Base-by-base conservation (phyloP, 2,329 filamentous ascomycete genomes). In the Fusarium incarnatum region DNA sequence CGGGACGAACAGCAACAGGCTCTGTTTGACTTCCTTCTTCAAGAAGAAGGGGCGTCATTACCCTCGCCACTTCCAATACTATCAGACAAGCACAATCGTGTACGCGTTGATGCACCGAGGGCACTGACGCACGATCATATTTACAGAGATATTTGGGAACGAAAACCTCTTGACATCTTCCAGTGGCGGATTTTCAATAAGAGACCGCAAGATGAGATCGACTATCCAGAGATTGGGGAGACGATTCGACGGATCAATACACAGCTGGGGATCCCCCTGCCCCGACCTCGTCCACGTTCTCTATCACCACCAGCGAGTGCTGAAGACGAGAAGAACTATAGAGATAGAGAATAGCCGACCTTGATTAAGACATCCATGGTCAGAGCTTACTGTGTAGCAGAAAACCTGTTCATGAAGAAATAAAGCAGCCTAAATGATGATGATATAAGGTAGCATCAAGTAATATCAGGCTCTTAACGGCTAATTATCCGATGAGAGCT, bases 121-220 rank as follows among this genome's bases (percentile, higher is more conserved):
- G 60, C 68, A 9, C 55, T 71, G 3, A 58, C 52, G 6, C 47
- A 60, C 2, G n/a, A 45, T 27, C 44, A 45, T 10, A 68, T 71
- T 3, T 71, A 71, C 22, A 30, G 60, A 44, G 64, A 68, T 0
- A 66, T 68, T 7, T 71, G 68, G 68, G 68, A 71, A 45, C 52
- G 57, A 3, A 60, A 65, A 3, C 54, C 64, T 15, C 28, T 60
- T 1, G 47, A 45, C 5, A 52, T 53, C 0, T 40, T 55, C 4
- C 67, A 70, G 0, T 25, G 58, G 40, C 44, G 59, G 0, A 46
- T 57, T 8, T 40, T 60, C 15, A 45, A 61, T n/a, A 71, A 20
- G 15, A 48, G 56, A n/a, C 68, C 67, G 2, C 22, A 65, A 37
- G 49, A 63, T 15, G 68, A 55, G 11, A 25, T 67, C 7, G 67